phyloP scores from a whole-genome alignment of 2,329 filamentous ascomycete genomes.

The Fusarium zealandicum region DNA sequence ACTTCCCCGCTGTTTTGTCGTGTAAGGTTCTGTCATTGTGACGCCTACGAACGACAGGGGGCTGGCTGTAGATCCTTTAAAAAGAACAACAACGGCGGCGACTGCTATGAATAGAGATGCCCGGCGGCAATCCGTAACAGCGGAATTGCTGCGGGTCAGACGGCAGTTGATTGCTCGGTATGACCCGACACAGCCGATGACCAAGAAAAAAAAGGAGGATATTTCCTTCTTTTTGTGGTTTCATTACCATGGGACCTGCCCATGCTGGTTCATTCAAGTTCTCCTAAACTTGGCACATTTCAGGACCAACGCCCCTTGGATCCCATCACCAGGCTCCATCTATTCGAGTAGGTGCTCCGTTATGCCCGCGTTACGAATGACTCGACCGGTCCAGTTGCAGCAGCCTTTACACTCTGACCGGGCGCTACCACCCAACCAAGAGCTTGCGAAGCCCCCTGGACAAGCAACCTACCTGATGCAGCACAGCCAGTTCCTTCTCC shows the following conservation, averaged over 20 bases:
- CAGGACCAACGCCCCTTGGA: background rate
- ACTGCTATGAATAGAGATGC: background rate
- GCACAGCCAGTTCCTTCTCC: background rate
- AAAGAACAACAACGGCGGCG: background rate
- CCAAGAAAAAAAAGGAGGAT: too few species aligned
- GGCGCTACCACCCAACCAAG: background rate
- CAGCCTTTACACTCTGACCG: too few species aligned
- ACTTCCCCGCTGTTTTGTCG: background rate
- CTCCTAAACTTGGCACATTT: background rate
- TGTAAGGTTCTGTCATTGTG: background rate
- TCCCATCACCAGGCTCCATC: background rate
- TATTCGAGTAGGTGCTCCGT: slow-evolving; percentile 1
- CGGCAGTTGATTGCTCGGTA: too few species aligned
- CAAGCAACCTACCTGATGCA: too few species aligned
- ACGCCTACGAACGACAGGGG: slow-evolving; percentile 21
- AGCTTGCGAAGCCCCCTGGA: background rate
- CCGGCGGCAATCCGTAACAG: too few species aligned
- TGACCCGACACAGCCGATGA: too few species aligned
- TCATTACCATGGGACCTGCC: too few species aligned
- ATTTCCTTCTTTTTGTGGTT: too few species aligned
- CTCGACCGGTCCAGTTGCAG: too few species aligned
- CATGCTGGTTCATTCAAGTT: background rate
- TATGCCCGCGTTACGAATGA: background rate
- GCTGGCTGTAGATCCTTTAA: too few species aligned
- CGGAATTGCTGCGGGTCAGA: too few species aligned